phyloP scores from a whole-genome alignment of 768 basidiomycete species.

The Gyrodon lividus region DNA sequence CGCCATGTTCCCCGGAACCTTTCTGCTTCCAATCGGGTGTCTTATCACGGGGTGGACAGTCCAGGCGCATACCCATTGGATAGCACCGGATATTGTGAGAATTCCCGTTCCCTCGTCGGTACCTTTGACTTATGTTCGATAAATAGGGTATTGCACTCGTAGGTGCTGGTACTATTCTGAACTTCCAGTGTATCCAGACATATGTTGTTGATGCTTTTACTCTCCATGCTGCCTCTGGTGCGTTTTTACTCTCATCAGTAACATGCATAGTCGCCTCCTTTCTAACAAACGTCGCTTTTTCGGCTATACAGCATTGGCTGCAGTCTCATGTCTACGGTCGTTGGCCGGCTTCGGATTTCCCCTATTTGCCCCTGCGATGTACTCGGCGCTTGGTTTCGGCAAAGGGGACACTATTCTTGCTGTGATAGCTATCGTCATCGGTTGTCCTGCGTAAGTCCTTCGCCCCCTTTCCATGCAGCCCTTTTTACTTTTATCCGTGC shows the following conservation, averaged over 20 bases:
- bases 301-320: conserved; percentile 52
- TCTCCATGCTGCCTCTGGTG: conserved; percentile 66
- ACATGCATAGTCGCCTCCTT: background rate
- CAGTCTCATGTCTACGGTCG: conserved; percentile 60
- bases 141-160: conserved; percentile 54
- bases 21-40: conserved; percentile 64
- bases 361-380: conserved; percentile 74
- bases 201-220: conserved; percentile 71
- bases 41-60: conserved; percentile 73
- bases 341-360: conserved; percentile 75
- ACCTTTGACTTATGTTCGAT: background rate
- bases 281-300: conserved; percentile 1
- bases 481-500: conserved; percentile 2
- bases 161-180: conserved; percentile 56
- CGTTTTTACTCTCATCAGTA: conserved; percentile 5
- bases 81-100: conserved; percentile 63
- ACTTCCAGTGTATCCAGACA: conserved; percentile 61
- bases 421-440: conserved; percentile 52
- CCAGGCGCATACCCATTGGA: conserved; percentile 60
- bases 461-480: background rate
- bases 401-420: conserved; percentile 70
- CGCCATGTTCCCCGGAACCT: conserved; percentile 55
- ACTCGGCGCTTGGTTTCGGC: conserved; percentile 61
- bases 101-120: background rate
- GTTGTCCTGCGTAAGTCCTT: conserved; percentile 48